Evolutionary conservation across 1,284 basidiomycete species (phyloP), one percentile per base, ranked within the genome.

Genomic region (Erythrobasidium hasegawianum): DNA sequence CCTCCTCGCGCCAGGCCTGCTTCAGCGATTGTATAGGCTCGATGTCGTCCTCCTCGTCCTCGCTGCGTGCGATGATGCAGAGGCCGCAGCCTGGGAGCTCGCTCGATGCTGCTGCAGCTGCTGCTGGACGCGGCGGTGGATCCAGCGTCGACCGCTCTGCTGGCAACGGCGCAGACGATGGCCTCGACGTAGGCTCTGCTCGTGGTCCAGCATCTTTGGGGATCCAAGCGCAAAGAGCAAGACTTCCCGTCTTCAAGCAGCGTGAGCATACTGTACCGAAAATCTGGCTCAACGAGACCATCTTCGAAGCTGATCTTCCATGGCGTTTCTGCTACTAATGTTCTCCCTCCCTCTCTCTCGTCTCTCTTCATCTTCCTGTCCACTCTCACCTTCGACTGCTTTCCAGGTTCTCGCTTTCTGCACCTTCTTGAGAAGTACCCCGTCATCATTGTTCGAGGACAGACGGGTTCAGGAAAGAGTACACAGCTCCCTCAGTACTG

Each of bases 401-500:
- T n/a, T n/a, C 69, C 64, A 90, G 89, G 85, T 58, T 81, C 88
- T 47, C 85, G 86, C 69, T 80, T 97, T 13, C 78, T 97, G 2
- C 89, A 90, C 75, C 86, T 87, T 67, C 79, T 97, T 18, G 93
- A 97, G 79, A 85, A 83, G 55, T 84, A 88, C 76, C 87, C 86
- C 0, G 88, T 94, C 1, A 82, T 87, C 1, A 90, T 98, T 59
- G 85, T 95, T 4, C 88, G 97, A 22, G 94, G 92, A 11, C 92
- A 97, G 75, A 98, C 95, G 0, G 96, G 95, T 2, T 96, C 90
- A 67, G 95, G 96, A 65, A 98, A 98, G 80, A 96, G 93, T 10
- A 97, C 94, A 69, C 92, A 97, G 77, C 83, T 99, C 59, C 95
- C 96, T 0, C 95, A 97, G 76, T 97, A 90, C 78, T 83, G 98